Base-by-base conservation (phyloP, 345 rosid species). In the Reutealis trisperma region DNA sequence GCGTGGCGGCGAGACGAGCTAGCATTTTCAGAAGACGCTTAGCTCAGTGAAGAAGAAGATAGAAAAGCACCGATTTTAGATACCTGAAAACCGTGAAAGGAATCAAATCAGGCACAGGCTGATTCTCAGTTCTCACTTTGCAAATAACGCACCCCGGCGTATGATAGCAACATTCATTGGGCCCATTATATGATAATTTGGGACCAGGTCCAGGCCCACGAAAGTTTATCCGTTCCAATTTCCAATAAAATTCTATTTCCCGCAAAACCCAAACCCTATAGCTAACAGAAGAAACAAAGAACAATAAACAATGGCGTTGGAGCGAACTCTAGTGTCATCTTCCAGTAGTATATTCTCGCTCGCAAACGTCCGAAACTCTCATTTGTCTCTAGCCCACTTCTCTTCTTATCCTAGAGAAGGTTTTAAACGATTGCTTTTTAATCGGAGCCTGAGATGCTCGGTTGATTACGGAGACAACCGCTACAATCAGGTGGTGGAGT, bases 1-100 rank as follows among this genome's bases (percentile, higher is more conserved):
- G 97, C 86, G 83, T 83, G 64, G 93, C 82, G 14, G 91, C 91
- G 32, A 92, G 91, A 68, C 97, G 94, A 80, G 82, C 90, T 63
- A 94, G 89, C 98, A 96, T 96, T 83, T 85, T 91, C 47, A 78
- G 41, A 79, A 60, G 70, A 63, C 63, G 75, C 63, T 77, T 27
- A 76, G 42, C 74, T 72, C 67, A 41, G 16, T 49, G 64, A 37
- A 8, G 44, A 45, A 44, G 72, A 44, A 32, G 61, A 65, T 37
- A 37, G 66, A 77, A 7, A 71, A 22, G 41, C 60, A 21, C 63
- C 24, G 71, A 21, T 45, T 21, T 37, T 27, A 15, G 63, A 5
- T 37, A 59, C 71, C 74, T 3, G 37, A 41, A 45, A 62, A 11
- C 27, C 25, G 57, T 62, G 42, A 34, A 44, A 19, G 8, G 24